Evolutionary conservation across 1,139 yeast genomes (phyloP).

Genomic region (Zygosaccharomyces sapae): DNA sequence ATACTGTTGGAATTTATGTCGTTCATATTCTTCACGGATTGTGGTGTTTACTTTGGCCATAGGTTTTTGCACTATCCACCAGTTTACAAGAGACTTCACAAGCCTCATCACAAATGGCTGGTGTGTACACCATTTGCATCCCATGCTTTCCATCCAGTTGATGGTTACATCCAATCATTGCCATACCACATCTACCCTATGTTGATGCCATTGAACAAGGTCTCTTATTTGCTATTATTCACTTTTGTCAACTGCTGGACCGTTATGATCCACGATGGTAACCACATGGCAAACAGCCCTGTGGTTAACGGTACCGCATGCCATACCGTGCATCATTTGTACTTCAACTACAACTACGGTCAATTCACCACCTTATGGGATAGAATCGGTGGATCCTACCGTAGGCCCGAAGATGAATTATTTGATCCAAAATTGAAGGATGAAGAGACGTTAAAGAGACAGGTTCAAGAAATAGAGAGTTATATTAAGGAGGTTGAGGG

Average conservation of each 20-base stretch:
- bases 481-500: conserved; percentile 81
- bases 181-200: conserved; percentile 93
- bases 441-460: conserved; percentile 64
- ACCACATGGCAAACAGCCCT: conserved; percentile 88
- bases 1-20: conserved; percentile 63
- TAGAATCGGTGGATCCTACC: conserved; percentile 87
- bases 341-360: conserved; percentile 96
- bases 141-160: conserved; percentile 98
- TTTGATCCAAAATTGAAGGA: conserved; percentile 65
- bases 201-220: conserved; percentile 86
- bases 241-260: conserved; percentile 96
- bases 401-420: conserved; percentile 83
- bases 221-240: conserved; percentile 73
- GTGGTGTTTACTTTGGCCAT: conserved; percentile 86
- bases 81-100: conserved; percentile 80
- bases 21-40: conserved; percentile 88
- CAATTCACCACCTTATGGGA: conserved; percentile 98
- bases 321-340: conserved; percentile 93
- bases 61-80: conserved; percentile 89
- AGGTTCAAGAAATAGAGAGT: conserved; percentile 70
- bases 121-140: conserved; percentile 98
- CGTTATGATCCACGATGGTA: conserved; percentile 97
- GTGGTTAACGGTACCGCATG: conserved; percentile 96
- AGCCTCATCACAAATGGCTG: conserved; percentile 99
- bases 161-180: conserved; percentile 86